These are phyloP conservation scores for Rhodotorula sp. DNA, from an alignment of 1,284 basidiomycete genomes.

Conservation along the genomic window DNA sequence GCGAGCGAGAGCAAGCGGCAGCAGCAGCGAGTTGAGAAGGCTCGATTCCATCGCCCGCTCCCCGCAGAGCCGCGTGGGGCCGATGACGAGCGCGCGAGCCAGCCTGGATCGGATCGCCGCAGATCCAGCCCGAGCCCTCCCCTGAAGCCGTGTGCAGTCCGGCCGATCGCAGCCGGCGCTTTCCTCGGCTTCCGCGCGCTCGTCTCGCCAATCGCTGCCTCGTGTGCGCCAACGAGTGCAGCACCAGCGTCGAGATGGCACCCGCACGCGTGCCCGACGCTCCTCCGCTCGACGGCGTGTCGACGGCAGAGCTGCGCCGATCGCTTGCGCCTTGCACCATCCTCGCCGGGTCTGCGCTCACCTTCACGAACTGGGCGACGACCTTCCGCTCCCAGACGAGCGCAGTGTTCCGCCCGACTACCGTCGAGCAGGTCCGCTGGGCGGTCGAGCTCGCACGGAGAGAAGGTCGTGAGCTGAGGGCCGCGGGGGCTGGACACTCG, in stretches of 20 bases:
- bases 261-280: background rate
- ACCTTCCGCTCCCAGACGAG: constrained; percentile 55
- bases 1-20: too few species aligned
- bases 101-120: too few species aligned
- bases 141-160: too few species aligned
- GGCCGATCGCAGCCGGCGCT: too few species aligned
- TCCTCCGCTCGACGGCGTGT: constrained; percentile 11
- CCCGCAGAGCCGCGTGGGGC: too few species aligned
- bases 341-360: background rate
- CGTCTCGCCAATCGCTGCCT: background rate
- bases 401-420: constrained; percentile 73
- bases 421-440: constrained; percentile 69
- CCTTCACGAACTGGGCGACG: constrained; percentile 58
- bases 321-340: constrained; percentile 24
- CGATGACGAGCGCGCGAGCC: too few species aligned
- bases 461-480: constrained; percentile 70
- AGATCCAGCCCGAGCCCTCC: too few species aligned
- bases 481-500: constrained; percentile 86
- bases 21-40: background rate
- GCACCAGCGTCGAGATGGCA: background rate
- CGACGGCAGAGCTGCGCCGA: background rate
- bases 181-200: background rate
- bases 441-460: constrained; percentile 81
- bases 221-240: too few species aligned
- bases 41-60: too few species aligned